Base-by-base conservation (phyloP, 108 stramenopile genomes). In the Nannochloropsis gaditana region DNA sequence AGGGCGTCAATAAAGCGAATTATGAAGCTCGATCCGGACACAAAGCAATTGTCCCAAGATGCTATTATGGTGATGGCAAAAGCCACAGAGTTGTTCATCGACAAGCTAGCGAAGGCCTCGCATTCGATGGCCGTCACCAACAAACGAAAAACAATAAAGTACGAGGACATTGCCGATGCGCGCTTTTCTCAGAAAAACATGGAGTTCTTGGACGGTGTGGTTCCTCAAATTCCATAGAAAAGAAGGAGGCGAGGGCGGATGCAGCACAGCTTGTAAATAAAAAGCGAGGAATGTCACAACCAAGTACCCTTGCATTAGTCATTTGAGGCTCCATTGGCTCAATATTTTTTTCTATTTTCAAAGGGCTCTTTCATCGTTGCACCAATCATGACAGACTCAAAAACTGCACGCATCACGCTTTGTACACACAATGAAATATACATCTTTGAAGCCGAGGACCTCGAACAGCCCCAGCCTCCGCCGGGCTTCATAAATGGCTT, bases 51-150 rank as follows among this genome's bases (percentile, higher is more conserved):
- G 9, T 82, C 43, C 45, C 82, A 82, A 21, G 82, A 82, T 19
- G 45, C 82, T 21, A 45, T 82, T 21, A 82, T 82, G 82, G 19
- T 45, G 19, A 82, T 45, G 43, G 82, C 82, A 15, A 82, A 82
- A 21, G 82, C 82, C 43, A 82, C 82, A 19, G 82, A 82, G 82
- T 45, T 82, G 82, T 82, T 82, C 5, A 21, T 82, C 19, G 82
- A 45, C 19, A 45, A 45, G 45, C 82, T 82, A 3, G 82, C 82
- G 19, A 45, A 45, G 82, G 45, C 43, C 43, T 43, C 82, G 82
- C 82, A 82, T 82, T 15, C 43, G 2, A 82, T 82, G 43, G 82
- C 82, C 19, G 45, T 45, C 5, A n/a, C 82, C 19, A 43, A 45
- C 21, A 45, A 45, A 82, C 82, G 82, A 21, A 82, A 82, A 21